phyloP scores from a whole-genome alignment of 768 basidiomycete species.

The Panaeolus cyanescens region DNA sequence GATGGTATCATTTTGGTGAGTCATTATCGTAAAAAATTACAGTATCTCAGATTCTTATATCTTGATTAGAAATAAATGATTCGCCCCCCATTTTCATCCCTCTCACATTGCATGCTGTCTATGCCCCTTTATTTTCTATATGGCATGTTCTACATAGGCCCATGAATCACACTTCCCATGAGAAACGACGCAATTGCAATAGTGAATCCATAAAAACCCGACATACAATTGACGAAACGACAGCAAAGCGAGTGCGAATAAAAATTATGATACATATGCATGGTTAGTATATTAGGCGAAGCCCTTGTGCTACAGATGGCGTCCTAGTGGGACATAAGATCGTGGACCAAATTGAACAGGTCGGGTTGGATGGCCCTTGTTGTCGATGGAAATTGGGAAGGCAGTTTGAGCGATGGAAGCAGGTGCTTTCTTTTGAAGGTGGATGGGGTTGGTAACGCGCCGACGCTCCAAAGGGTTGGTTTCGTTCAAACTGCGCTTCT shows the following conservation, averaged over 20 bases:
- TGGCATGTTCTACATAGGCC: conserved; percentile 32
- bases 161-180: conserved; percentile 22
- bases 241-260: not conserved
- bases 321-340: conserved; percentile 21
- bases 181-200: conserved; percentile 4
- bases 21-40: conserved; percentile 12
- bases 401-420: not conserved
- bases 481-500: conserved; percentile 20
- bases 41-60: conserved; percentile 8
- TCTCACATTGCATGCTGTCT: conserved; percentile 26
- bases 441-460: conserved; percentile 15
- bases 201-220: not conserved
- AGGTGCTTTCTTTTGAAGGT: not conserved
- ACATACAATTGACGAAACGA: not conserved
- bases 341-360: conserved; percentile 42
- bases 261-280: conserved; percentile 3
- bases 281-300: not conserved
- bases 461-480: conserved; percentile 13
- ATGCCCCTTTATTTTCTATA: conserved; percentile 27
- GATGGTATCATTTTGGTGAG: conserved; percentile 94
- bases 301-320: conserved; percentile 4
- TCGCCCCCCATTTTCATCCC: conserved; percentile 16
- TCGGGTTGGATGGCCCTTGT: conserved; percentile 33
- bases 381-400: conserved; percentile 40
- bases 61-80: conserved; percentile 33